A percentile compares a stretch with the other conserved stretches of the same genome.
Evolutionary conservation across 139 green algal genomes (phyloP).

Genomic region (Tetraselmis striata): DNA sequence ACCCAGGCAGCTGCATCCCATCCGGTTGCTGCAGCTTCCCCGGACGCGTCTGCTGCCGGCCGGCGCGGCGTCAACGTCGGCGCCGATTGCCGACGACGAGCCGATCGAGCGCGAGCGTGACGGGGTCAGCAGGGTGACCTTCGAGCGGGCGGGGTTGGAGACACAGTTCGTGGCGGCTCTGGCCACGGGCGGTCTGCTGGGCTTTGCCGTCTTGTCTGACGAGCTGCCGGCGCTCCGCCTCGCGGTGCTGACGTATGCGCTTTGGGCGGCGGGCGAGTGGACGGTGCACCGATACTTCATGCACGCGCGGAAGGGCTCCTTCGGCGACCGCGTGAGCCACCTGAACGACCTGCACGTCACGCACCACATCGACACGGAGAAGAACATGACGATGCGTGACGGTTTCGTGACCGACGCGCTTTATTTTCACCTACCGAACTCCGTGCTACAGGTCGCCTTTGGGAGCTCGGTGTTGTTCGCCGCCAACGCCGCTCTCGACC

Average conservation of each 20-base stretch:
- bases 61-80: background rate
- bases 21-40: no score
- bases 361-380: background rate
- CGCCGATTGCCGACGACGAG: background rate
- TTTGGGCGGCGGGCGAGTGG: background rate
- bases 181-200: background rate
- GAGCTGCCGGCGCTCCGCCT: background rate
- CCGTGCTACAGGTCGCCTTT: background rate
- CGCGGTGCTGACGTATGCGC: background rate
- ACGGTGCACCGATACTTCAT: background rate
- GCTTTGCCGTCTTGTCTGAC: background rate
- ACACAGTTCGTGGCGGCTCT: background rate
- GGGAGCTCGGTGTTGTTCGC: background rate
- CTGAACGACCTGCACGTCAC: background rate
- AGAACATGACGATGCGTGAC: background rate
- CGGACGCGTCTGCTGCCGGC: no score
- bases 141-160: background rate
- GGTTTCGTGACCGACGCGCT: background rate
- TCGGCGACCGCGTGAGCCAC: background rate
- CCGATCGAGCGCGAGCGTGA: background rate
- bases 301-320: background rate
- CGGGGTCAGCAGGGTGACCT: background rate
- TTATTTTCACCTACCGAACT: background rate
- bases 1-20: no score
- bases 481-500: background rate